Evolutionary conservation across 2,329 filamentous ascomycete genomes (phyloP), one percentile per base, ranked within the genome.

Genomic region (Fusarium poae): DNA sequence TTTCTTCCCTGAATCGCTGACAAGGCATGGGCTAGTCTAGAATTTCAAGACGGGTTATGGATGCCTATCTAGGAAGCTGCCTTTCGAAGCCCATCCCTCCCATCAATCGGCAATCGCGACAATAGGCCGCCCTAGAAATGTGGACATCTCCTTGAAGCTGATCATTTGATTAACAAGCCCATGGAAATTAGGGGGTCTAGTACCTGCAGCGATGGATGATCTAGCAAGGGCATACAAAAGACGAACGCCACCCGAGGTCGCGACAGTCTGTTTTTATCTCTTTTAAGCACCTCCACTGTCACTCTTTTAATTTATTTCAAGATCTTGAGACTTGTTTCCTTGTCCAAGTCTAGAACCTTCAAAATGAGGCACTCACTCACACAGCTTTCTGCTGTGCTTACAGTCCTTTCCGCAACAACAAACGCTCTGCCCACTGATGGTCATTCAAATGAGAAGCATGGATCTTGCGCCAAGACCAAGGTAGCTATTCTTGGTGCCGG

Each of bases 401-500:
- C 46, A n/a, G 27, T 18, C 3, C 5, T 65, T 11, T 52, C 35
- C 0, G 27, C 60, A 5, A 18, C 60, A 25, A 29, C 34, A 27
- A 12, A 35, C 30, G 32, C 1, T 13, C 53, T 34, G 23, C 57
- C 4, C 18, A 40, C 48, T 20, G 8, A n/a, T 44, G 13, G 59
- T n/a, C 45, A 35, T 7, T 4, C 45, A 6, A 25, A 45, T 16
- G 42, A 44, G 2, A 64, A 63, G 13, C 35, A 64, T 18, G 53
- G 46, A 2, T 65, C 65, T 1, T 79, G 77, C 37, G 71, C 51
- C 5, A 79, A 74, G 43, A 77, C 76, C 6, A 75, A 70, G 1
- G 76, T 79, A 1, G 77, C 77, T 3, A 73, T 79, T 12, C 68
- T 79, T 7, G 89, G 89, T 34, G 89, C 84, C 16, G 89, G 89